Base-by-base conservation (phyloP, 345 rosid species). In the Gossypium arboreum region DNA sequence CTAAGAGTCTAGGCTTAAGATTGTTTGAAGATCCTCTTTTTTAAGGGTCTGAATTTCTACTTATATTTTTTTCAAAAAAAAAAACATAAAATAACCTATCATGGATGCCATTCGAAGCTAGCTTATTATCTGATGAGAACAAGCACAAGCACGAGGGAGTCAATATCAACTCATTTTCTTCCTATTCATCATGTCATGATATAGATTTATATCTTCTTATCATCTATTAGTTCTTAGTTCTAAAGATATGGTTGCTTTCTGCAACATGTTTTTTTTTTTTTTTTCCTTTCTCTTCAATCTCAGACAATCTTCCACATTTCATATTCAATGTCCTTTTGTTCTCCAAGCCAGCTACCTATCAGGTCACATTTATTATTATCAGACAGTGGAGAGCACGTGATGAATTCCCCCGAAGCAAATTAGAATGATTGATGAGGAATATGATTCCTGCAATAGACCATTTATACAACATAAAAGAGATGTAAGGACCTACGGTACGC, bases 361-460 rank as follows among this genome's bases (percentile, higher is more conserved):
- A 48, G 43, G 57, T 50, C 20, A 24, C 72, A 20, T 67, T 55
- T 75, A 72, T 88, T 84, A 94, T 84, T 84, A 92, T 83, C 97
- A 9, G 18, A 52, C 75, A 5, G 85, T 66, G 8, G 94, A 89
- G 9, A 56, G 83, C 89, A 90, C 24, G 88, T 83, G 41, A 87
- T 81, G 78, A 93, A 93, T 80, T 96, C 97, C 74, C 72, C 76
- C 4, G 94, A 93, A 3, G 95, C 92, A 78, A 93, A 93, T 70
- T 93, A 97, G 80, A 90, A 93, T 3, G 87, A 94, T 55, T 92
- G 94, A 59, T 81, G 88, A 0, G 95, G 97, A 72, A 91, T 87
- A 68, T 93, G 95, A 61, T 57, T 44, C 58, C 51, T 71, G 59
- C 58, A 73, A 73, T 2, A 45, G 18, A 48, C 12, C 56, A 60